These are phyloP conservation scores for Drechslera avenae DNA, from an alignment of 2,329 filamentous ascomycete species.

Conservation along the genomic window DNA sequence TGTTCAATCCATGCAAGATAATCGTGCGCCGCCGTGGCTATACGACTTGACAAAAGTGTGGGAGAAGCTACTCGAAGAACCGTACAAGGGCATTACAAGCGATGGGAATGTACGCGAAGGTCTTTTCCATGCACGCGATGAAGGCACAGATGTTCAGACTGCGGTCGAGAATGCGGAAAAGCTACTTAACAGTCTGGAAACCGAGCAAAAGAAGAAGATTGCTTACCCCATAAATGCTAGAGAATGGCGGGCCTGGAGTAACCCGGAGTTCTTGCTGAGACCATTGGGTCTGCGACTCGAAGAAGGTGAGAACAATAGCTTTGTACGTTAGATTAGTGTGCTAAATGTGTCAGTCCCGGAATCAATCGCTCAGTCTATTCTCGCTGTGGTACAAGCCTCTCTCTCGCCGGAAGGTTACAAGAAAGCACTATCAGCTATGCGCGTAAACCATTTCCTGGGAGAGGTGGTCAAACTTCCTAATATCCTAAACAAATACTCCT, in stretches of 20 bases:
- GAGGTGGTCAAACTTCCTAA: conserved; percentile 65
- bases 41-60: conserved; percentile 47
- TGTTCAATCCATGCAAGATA: conserved; percentile 63
- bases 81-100: conserved; percentile 71
- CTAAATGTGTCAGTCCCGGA: conserved; percentile 33
- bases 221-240: conserved; percentile 69
- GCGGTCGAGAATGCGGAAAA: conserved; percentile 61
- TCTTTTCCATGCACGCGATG: conserved; percentile 66
- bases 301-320: conserved; percentile 49
- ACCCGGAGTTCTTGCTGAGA: conserved; percentile 74
- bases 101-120: conserved; percentile 64
- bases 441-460: conserved; percentile 76
- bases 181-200: conserved; percentile 55
- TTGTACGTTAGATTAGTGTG: background rate
- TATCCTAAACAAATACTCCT: conserved; percentile 76
- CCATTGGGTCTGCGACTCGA: conserved; percentile 74
- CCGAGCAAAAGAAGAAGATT: conserved; percentile 56
- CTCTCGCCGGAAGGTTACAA: conserved; percentile 73
- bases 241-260: conserved; percentile 73
- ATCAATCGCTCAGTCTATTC: conserved; percentile 50
- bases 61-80: conserved; percentile 58
- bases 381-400: conserved; percentile 62
- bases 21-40: conserved; percentile 68
- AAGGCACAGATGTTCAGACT: conserved; percentile 62
- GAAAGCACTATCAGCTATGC: conserved; percentile 72